Conservation (phyloP, 164 flowering plant species). For the Chimonanthus salicifolius region DNA sequence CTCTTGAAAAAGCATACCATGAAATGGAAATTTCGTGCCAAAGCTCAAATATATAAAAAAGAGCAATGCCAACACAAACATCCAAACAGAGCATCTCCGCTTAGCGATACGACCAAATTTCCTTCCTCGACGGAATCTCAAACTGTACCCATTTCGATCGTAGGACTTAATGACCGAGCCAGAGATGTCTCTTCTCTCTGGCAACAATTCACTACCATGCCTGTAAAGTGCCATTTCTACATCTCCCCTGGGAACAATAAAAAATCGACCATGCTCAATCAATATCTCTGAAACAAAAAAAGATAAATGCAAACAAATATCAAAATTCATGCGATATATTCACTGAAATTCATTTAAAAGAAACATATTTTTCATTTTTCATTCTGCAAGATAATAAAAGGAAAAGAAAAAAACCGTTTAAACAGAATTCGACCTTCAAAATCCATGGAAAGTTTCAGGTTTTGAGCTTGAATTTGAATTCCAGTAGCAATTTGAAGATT, state of each 20-base stretch:
- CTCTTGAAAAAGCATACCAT: constrained; percentile 34
- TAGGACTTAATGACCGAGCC: constrained; percentile 19
- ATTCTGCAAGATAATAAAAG: too few relatives aligned
- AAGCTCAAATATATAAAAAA: constrained; percentile 34
- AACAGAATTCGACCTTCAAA: too few relatives aligned
- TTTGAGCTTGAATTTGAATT: too few relatives aligned
- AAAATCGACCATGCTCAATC: neutral
- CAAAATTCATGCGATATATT: too few relatives aligned
- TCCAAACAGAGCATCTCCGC: constrained; percentile 36
- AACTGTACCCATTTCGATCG: constrained; percentile 23
- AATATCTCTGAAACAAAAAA: too few relatives aligned
- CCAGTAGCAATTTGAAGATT: too few relatives aligned
- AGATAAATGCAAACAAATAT: too few relatives aligned
- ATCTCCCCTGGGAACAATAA: constrained; percentile 8
- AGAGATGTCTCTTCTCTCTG: constrained; percentile 33
- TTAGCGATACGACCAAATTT: constrained; percentile 40
- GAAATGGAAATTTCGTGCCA: constrained; percentile 36
- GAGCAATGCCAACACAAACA: constrained; percentile 33
- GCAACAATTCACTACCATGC: constrained; percentile 27
- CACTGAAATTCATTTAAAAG: too few relatives aligned
- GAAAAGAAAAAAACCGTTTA: too few relatives aligned
- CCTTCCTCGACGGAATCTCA: constrained; percentile 44
- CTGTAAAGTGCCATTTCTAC: constrained; percentile 33
- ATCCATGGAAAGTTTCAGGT: too few relatives aligned
- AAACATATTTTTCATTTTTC: too few relatives aligned